Base-by-base conservation (phyloP, 2,329 filamentous ascomycete genomes). In the Colletotrichum sp. region DNA sequence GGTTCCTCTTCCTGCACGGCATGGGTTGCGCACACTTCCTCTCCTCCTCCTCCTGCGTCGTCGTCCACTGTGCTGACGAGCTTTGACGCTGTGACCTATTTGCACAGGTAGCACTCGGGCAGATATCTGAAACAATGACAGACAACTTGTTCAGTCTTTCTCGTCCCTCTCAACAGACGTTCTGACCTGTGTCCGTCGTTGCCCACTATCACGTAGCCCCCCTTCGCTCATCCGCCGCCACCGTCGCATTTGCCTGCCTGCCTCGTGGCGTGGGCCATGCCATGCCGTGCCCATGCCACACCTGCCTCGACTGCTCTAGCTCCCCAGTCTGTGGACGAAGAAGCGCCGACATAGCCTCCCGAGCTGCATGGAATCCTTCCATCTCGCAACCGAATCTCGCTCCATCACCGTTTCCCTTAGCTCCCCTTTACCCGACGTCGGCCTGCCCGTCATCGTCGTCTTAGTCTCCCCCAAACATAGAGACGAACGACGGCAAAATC, bases 41-140 rank as follows among this genome's bases (percentile, higher is more conserved):
- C n/a, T 48, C n/a, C 43, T 48, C 43, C 18, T 48, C 18, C 38
- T 48, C 18, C 43, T 48, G 43, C 43, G 18, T 21, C 43, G 43
- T 48, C 43, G 43, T 61, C 65, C 75, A 61, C 64, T 30, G 48
- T 43, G 52, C 60, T 61, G 32, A 52, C 58, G 61, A 72, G 67
- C 66, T 71, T 75, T 55, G 74, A 70, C 66, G 74, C 74, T 55
- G 60, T 73, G 60, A 64, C 69, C 61, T 38, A 58, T 61, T 58
- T 52, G 76, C 64, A 73, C 65, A 76, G 75, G 66, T 56, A 48
- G 38, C 60, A 72, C 71, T 65, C 58, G 62, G 65, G 66, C 71
- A 75, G 61, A 71, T 52, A 55, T 70, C 75, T 78, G 76, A 78
- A 77, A 78, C 75, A 36, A 60, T 78, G 76, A 78, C 76, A 78